Conservation (phyloP, 768 basidiomycete genomes). For the Lactarius psammicola region DNA sequence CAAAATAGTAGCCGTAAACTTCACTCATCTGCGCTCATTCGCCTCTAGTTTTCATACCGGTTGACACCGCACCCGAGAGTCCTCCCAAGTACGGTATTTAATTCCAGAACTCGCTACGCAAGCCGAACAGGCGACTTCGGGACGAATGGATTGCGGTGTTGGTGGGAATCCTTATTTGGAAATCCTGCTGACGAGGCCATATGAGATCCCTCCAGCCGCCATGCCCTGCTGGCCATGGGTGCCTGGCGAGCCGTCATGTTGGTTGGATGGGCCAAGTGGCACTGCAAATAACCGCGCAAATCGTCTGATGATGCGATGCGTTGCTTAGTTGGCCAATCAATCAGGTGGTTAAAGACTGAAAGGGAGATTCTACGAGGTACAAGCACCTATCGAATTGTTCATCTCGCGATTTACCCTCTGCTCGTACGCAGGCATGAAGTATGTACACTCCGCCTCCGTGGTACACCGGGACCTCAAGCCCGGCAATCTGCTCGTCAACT, state of each 20-base stretch:
- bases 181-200: neutral
- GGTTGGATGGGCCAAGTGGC: neutral
- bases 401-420: constrained; percentile 1
- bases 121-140: neutral
- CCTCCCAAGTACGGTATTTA: neutral
- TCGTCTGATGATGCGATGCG: constrained; percentile 1
- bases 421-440: constrained; percentile 70
- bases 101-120: neutral
- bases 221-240: neutral
- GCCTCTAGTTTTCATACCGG: neutral
- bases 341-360: neutral
- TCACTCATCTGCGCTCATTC: neutral
- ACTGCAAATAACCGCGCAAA: neutral
- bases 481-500: constrained; percentile 93
- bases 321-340: neutral
- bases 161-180: neutral
- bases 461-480: constrained; percentile 96
- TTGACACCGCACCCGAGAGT: neutral
- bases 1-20: too few species aligned
- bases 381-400: constrained; percentile 31
- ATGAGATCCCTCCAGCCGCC: neutral
- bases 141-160: neutral
- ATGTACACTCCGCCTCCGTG: constrained; percentile 89
- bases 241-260: neutral
- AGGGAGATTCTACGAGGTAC: constrained; percentile 73